Base-by-base conservation (phyloP, 768 basidiomycete genomes). In the Tulasnella sp. region DNA sequence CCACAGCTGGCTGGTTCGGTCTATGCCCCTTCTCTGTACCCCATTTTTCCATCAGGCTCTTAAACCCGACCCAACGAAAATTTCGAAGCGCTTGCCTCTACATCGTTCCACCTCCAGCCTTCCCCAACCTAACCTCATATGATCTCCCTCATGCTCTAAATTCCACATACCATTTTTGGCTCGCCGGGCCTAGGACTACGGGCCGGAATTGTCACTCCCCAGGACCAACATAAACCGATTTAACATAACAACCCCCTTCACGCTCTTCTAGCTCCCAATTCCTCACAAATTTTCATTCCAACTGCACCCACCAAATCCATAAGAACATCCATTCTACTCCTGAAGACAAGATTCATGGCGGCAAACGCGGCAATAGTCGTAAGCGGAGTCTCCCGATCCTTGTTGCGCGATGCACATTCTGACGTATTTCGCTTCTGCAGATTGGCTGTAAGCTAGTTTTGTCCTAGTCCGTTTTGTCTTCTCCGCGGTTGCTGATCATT, bases 401-500 rank as follows among this genome's bases (percentile, higher is more conserved):
- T 74, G 25, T 38, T 74, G 73, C 36, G 52, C 73, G 73, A 67
- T 74, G 73, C 73, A 74, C 73, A 19, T n/a, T 52, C 49, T 49
- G 42, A 72, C 72, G 37, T 70, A 29, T 42, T 25, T 39, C 17
- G 22, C 40, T 70, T 42, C 69, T 22, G 36, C 19, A 70, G 69
- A 36, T 70, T 70, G 69, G 69, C 29, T 19, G 69, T 70, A 42
- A 70, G 69, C 69, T 31, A n/a, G 8, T 31, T 64, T 64, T 34
- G 58, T 70, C 29, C 36, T 38, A 15, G 31, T 36, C 69, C 69
- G 25, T 15, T 22, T 39, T 34, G 22, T 14, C 29, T 14, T 31
- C 37, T 38, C 69, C 19, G 22, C 15, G 19, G 40, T 36, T 5
- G 36, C 69, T 70, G 15, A 58, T 22, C 36, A 54, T 38, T 6